Base-by-base conservation (phyloP, 1,284 basidiomycete species). In the Boletellus dicymbophilus region DNA sequence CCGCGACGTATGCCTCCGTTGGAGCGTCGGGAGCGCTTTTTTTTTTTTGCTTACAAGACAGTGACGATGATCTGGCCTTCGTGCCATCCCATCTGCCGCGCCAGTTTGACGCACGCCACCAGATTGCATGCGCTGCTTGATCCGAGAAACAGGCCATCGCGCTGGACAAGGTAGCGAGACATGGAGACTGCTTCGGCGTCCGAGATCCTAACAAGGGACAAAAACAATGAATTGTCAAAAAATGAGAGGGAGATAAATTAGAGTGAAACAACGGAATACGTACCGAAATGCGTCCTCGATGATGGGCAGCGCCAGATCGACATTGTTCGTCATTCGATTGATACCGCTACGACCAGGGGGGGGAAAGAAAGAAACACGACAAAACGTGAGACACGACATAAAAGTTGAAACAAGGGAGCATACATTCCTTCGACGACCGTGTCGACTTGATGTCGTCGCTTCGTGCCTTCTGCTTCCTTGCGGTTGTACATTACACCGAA, bases 91-190 rank as follows among this genome's bases (percentile, higher is more conserved):
- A 88, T 79, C 58, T 81, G 81, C 60, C 85, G 86, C 1, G 81
- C 85, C 6, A 93, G 73, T 58, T 88, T 86, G 12, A 98, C 80
- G 56, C 90, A 93, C 1, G 95, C 92, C 15, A 98, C 84, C 28
- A 98, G 79, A 66, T 99, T 99, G 64, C 95, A 97, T 0, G 97
- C 96, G 58, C 93, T 95, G 49, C 93, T 97, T 0, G 94, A 98
- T 6, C 97, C 97, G 21, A 99, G 76, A 72, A 98, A 98, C 11
- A 99, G 74, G 0, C 96, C 97, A 58, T 99, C 97, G 51, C 93
- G 76, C 42, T 85, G 73, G 4, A 95, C 91, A 15, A 97, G 79
- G 66, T 93, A 92, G 11, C 94, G 84, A 1, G 93, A 90, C 93
- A 97, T 96, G 16, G 87, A 82, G 27, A 96, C 91, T 0, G 94